Conservation (phyloP, 495 filamentous ascomycete species). For the Penicillium odoratum region DNA sequence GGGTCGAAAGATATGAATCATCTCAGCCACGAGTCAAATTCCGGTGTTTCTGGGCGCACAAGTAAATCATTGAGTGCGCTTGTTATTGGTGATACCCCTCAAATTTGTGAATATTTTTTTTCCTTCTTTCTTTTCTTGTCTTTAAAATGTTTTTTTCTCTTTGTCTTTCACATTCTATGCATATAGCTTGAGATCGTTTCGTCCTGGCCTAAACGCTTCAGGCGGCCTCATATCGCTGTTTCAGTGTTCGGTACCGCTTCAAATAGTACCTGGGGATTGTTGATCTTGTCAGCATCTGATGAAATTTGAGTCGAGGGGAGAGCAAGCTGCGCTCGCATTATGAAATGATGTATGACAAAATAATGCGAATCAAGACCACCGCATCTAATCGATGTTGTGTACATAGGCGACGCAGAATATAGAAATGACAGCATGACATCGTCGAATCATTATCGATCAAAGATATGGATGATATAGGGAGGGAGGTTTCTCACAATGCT, state of each 20-base stretch:
- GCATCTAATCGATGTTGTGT: neutral
- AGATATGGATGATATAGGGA: constrained; percentile 1
- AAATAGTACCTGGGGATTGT: constrained; percentile 75
- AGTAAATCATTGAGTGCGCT: constrained; percentile 37
- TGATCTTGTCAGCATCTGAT: constrained; percentile 16
- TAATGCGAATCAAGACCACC: constrained; percentile 6
- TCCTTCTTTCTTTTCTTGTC: constrained; percentile 23
- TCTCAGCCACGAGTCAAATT: constrained; percentile 18
- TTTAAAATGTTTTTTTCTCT: constrained; percentile 24
- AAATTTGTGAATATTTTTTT: constrained; percentile 22
- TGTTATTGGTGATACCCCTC: constrained; percentile 51
- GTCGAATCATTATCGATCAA: neutral
- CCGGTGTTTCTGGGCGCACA: constrained; percentile 28
- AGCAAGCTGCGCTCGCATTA: constrained; percentile 28
- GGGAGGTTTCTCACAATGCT: constrained; percentile 66
- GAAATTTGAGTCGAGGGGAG: constrained; percentile 8
- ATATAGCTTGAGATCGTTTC: neutral
- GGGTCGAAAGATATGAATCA: constrained; percentile 64
- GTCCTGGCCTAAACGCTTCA: constrained; percentile 18
- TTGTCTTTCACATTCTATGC: constrained; percentile 20
- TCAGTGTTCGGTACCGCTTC: constrained; percentile 87
- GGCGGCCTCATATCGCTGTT: constrained; percentile 70
- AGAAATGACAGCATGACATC: constrained; percentile 4
- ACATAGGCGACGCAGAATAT: neutral
- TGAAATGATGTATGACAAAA: constrained; percentile 34